Base-by-base conservation (phyloP, 495 filamentous ascomycete species). In the Cenococcum geophilum region DNA sequence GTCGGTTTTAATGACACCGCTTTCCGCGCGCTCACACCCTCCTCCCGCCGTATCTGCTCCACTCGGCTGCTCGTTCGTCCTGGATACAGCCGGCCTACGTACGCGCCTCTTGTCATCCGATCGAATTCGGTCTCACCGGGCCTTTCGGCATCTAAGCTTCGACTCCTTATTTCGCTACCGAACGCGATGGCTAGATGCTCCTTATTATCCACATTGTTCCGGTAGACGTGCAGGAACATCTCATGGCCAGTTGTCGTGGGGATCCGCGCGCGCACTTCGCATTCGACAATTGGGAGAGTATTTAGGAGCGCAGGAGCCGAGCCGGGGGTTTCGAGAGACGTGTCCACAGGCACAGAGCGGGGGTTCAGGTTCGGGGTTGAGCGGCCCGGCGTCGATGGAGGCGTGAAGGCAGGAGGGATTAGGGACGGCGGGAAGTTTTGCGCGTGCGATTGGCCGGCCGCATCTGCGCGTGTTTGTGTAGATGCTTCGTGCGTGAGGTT, bases 141-240 rank as follows among this genome's bases (percentile, higher is more conserved):
- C 37, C 88, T 78, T 37, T 84, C 83, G 27, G 84, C 82, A 73
- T 97, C 91, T 35, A 98, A 77, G 23, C 85, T 89, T 54, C 78
- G 79, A 66, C 86, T 91, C 48, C 95, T 80, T 64, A 98, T 97
- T 25, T 81, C 78, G 55, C 84, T 79, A 3, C 93, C 93, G 71
- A 98, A 98, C 1, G 97, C 93, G 63, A 98, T 97, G n/a, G 93
- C 93, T 40, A 97, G 76, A 73, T 98, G 93, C 70, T 98, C 93
- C 75, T 98, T 98, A 55, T 87, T 88, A 71, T 98, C 93, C 20
- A 90, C 79, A 66, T 86, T 87, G 73, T 97, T 98, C 53, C 85
- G 86, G 75, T 97, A 98, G 2, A 98, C 79, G 72, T 98, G 93
- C 40, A 98, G 78, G 70, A 95, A 98, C 89, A 98, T 97, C 74